Evolutionary conservation across 192 early-diverging fungal genomes (phyloP).

Genomic region (Podochytrium sp.): DNA sequence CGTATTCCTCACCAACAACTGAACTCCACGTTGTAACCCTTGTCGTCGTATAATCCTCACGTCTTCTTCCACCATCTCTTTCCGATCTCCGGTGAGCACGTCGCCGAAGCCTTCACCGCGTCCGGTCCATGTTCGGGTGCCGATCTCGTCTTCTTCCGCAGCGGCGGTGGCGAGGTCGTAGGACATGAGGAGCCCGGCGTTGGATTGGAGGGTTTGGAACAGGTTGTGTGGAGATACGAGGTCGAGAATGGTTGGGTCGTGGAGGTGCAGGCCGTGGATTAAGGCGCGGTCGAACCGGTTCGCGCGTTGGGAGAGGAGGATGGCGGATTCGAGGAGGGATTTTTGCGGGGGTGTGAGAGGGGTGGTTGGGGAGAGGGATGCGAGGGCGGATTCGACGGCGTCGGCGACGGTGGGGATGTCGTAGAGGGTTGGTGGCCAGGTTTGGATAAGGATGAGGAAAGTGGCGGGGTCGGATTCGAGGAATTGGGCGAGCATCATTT

Average conservation of each 20-base stretch:
- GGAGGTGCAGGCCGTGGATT: constrained; percentile 77
- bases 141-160: constrained; percentile 4
- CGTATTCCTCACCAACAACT: constrained; percentile 81
- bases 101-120: background rate
- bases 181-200: constrained; percentile 79
- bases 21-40: constrained; percentile 60
- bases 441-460: constrained; percentile 65
- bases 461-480: constrained; percentile 67
- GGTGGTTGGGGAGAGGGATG: constrained; percentile 60
- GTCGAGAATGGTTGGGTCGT: constrained; percentile 73
- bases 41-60: constrained; percentile 29
- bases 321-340: background rate
- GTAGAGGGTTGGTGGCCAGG: constrained; percentile 84
- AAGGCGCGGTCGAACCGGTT: constrained; percentile 79
- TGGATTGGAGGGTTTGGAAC: constrained; percentile 77
- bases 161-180: constrained; percentile 63
- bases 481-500: constrained; percentile 80
- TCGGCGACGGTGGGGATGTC: constrained; percentile 74
- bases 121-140: constrained; percentile 20
- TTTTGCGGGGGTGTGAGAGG: background rate
- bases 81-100: constrained; percentile 13
- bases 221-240: constrained; percentile 78
- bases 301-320: constrained; percentile 47
- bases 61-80: constrained; percentile 26
- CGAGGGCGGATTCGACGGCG: constrained; percentile 70